Evolutionary conservation across 208 protist genomes (phyloP).

Genomic region (Acanthamoeba triangularis): DNA sequence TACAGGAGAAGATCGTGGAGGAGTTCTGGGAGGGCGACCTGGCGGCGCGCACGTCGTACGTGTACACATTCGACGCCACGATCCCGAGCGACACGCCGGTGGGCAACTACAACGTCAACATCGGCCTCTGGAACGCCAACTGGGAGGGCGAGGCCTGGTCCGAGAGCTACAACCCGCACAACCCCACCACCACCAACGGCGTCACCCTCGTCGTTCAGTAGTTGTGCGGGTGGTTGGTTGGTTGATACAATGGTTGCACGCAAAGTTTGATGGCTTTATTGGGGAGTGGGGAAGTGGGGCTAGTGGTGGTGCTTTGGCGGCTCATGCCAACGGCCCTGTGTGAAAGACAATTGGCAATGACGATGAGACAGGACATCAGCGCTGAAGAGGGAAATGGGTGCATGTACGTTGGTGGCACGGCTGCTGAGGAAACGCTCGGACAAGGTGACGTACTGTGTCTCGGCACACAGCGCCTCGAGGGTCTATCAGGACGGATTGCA

Average conservation of each 20-base stretch:
- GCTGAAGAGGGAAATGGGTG: neutral
- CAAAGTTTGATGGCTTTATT: too few relatives aligned
- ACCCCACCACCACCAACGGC: neutral
- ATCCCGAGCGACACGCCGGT: neutral
- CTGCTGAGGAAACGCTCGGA: neutral
- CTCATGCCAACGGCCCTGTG: too few relatives aligned
- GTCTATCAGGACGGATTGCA: neutral
- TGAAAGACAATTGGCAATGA: too few relatives aligned
- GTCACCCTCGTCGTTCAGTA: neutral
- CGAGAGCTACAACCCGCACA: neutral
- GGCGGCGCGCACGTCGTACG: neutral
- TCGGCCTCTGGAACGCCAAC: neutral
- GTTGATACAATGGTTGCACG: too few relatives aligned
- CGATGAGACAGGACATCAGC: too few relatives aligned
- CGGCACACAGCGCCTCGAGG: neutral
- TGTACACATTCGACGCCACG: neutral
- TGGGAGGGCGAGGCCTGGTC: neutral
- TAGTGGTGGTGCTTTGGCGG: too few relatives aligned
- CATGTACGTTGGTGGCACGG: neutral
- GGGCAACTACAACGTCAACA: neutral
- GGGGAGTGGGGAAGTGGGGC: too few relatives aligned
- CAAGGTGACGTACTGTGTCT: slow-evolving; percentile 4
- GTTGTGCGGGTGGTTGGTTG: too few relatives aligned
- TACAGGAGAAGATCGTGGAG: neutral
- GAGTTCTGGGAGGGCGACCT: neutral